Base-by-base conservation (phyloP, 1,284 basidiomycete genomes). In the Cerioporus squamosus region DNA sequence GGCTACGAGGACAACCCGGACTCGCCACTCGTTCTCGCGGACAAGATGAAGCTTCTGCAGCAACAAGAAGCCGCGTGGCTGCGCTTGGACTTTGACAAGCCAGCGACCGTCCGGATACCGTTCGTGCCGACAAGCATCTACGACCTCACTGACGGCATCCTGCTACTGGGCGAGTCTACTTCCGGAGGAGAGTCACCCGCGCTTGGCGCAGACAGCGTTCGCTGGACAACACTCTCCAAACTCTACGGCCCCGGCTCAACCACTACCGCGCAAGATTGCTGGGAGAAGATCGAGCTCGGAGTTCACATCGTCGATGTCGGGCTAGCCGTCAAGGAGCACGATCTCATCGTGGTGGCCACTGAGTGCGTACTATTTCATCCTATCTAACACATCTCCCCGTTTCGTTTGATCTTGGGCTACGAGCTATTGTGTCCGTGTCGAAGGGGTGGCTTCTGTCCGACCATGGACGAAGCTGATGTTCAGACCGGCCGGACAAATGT, bases 241-340 rank as follows among this genome's bases (percentile, higher is more conserved):
- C 38, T 64, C 12, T 10, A 36, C 10, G 33, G 12, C 29, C 2
- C 8, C 48, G 2, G 33, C 44, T 15, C 26, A 38, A 23, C 18
- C 43, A 36, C 33, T 4, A 12, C 47, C 1, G 15, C 39, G 7
- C 9, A 44, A 9, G 26, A 31, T 12, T 17, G 23, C 15, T 82
- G 79, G 80, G 66, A 63, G 20, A 66, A 55, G 24, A 72, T 81
- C 12, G 53, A 69, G 10, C 62, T 76, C 77, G 53, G 66, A 3
- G 56, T 62, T 8, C 63, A 60, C 24, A 65, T 66, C 39, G 60
- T 68, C 39, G 68, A 83, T 62, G 73, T 83, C 59, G 81, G 79
- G 0, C 60, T 83, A n/a, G 72, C 75, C 26, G 67, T 81, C 12
- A 68, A 78, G 22, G 81, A 83, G 62, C 79, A 81, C 59, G 79